These are phyloP conservation scores for Dovyalis caffra DNA, from an alignment of 345 rosid genomes.

Conservation along the genomic window DNA sequence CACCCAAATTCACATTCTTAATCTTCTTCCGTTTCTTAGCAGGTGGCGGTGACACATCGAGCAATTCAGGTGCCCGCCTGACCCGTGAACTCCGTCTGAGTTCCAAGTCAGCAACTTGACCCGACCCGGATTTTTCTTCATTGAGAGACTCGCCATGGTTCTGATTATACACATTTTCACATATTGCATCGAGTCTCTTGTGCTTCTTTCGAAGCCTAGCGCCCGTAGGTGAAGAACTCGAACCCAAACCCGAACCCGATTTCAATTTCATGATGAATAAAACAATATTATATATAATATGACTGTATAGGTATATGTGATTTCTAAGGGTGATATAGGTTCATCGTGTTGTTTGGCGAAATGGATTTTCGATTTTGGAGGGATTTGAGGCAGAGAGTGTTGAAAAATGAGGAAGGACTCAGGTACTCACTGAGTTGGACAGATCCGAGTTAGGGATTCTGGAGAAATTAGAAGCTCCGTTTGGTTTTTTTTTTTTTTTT, in stretches of 20 bases:
- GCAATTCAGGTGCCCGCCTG: constrained; percentile 60
- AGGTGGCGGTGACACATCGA: constrained; percentile 83
- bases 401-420: no score
- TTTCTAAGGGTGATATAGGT: no score
- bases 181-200: constrained; percentile 86
- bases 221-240: constrained; percentile 35
- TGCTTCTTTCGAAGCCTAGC: constrained; percentile 70
- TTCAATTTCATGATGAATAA: constrained; percentile 60
- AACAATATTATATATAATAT: constrained; percentile 2
- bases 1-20: constrained; percentile 25
- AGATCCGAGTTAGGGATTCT: no score
- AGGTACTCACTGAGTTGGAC: no score
- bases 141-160: constrained; percentile 56
- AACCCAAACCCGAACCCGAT: constrained; percentile 33
- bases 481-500: no score
- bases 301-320: no score
- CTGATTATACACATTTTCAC: constrained; percentile 65
- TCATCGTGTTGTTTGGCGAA: no score
- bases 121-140: constrained; percentile 20
- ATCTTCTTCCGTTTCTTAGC: constrained; percentile 51
- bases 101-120: constrained; percentile 36
- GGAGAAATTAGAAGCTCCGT: no score
- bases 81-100: constrained; percentile 76
- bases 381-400: no score
- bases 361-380: no score